Base-by-base conservation (phyloP, 768 basidiomycete species). In the Mycena olivaceomarginata region DNA sequence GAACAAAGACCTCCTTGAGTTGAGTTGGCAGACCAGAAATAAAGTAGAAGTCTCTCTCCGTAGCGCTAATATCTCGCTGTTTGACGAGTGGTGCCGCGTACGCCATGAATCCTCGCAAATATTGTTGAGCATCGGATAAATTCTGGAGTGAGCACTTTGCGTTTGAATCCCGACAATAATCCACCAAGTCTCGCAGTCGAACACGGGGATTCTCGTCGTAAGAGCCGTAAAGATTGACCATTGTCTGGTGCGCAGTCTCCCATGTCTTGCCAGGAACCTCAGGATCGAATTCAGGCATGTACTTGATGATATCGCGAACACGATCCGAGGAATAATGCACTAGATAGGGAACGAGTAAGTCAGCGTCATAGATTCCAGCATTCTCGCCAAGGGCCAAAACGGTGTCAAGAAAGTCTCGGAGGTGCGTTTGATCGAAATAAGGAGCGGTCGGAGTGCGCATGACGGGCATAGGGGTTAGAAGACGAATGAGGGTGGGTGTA, bases 1-100 rank as follows among this genome's bases (percentile, higher is more conserved):
- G 31, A 43, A 48, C 16, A 18, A 79, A 77, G 72, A 62, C 70
- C 2, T 77, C 68, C 40, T 77, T 76, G 45, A 74, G 43, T 2
- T 11, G 10, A 8, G 13, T 69, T 4, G 78, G 75, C 9, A 79
- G 13, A 12, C 78, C 78, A 16, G 13, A 11, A 45, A 79, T 41
- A n/a, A 79, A 79, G 53, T 74, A 77, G 51, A 39, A 66, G 40
- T 63, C 41, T 4, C 62, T 10, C 40, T 63, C 4, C 1, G 62
- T 41, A n/a, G 6, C 20, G 2, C 22, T 63, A 9, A 63, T 40
- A 3, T 63, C 62, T 41, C 41, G n/a, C 18, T 43, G 40, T 63
- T 63, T 63, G 41, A 63, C 16, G 11, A 63, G 37, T 12, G 8
- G 60, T 40, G 60, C 60, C 37, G 39, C 60, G 31, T 31, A 31